Evolutionary conservation across 257 asterid species (phyloP), one percentile per base, ranked within the genome.

Genomic region (Hygrophila difformis): DNA sequence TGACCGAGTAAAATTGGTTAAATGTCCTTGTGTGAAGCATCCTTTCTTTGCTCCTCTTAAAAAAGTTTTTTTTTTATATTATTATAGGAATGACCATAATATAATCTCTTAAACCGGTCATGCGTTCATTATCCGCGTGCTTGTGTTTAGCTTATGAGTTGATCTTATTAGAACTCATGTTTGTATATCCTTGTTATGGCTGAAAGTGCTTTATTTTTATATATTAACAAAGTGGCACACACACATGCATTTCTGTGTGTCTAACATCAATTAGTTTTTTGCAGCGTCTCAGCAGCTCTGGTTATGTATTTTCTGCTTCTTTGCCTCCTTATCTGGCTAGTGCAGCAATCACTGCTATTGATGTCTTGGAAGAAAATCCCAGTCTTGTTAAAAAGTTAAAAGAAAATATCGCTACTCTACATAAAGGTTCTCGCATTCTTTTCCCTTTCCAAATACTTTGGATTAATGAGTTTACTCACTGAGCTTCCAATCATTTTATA

Each of bases 281-380:
- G 62, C 94, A 84, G 94, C 92, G 92, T 55, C 93, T 84, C 62
- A 84, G 94, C 61, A 79, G 92, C 68, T 79, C 96, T 41, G 94
- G 94, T 38, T 86, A 87, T 49, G 94, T 82, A 24, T 88, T 88
- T 64, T 88, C 95, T 70, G 97, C 97, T 19, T 84, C 95, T 49
- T 71, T 84, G 69, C 95, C 97, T 55, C 97, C 97, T 31, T 87
- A 87, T 70, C 78, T 87, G 46, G 97, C 97, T 43, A 78, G 92
- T 72, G 92, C 88, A 13, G 95, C 97, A 36, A 78, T 87, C 60
- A 88, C 85, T 20, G 95, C 97, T 18, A 64, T 88, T 44, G 93
- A 81, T 61, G 60, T 81, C 52, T 54, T 88, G 68, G 81, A 84
- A 77, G 81, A 63, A 73, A 81, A 72, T 67, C 95, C 94, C 13